A percentile compares a stretch with the other conserved stretches of the same genome.
phyloP scores from a whole-genome alignment of 2,329 filamentous ascomycete genomes.

The Exophiala bonariae region DNA sequence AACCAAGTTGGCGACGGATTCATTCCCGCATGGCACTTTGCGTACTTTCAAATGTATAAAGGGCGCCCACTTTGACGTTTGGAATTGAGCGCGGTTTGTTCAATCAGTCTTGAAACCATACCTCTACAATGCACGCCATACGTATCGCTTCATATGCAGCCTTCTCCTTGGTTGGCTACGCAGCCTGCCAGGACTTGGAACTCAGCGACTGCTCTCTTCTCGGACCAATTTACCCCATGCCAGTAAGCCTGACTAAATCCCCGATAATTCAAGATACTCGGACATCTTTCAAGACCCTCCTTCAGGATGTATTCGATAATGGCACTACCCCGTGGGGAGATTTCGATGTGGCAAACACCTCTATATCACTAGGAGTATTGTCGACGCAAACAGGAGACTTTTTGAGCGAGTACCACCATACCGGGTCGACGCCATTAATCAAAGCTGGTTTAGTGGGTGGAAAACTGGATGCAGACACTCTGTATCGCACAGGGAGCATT shows the following conservation, averaged over 20 bases:
- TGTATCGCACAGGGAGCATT: slow-evolving; percentile 36
- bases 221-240: slow-evolving; percentile 7
- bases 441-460: slow-evolving; percentile 7
- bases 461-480: slow-evolving; percentile 22
- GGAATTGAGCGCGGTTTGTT: too few species aligned
- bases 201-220: slow-evolving; percentile 9
- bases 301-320: neutral
- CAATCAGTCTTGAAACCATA: too few species aligned
- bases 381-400: slow-evolving; percentile 9
- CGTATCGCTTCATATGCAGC: too few species aligned
- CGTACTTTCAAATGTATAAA: too few species aligned
- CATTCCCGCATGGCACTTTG: too few species aligned
- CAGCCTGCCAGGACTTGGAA: neutral
- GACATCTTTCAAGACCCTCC: neutral
- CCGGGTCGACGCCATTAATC: slow-evolving; percentile 1
- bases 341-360: slow-evolving; percentile 7
- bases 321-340: slow-evolving; percentile 2
- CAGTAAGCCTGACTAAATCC: slow-evolving; percentile 1
- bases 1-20: too few species aligned
- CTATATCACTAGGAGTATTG: slow-evolving; percentile 7
- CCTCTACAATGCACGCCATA: too few species aligned
- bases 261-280: slow-evolving; percentile 5
- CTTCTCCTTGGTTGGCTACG: neutral
- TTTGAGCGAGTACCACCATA: slow-evolving; percentile 7
- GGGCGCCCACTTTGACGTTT: too few species aligned